These are phyloP conservation scores for Pleurotus pulmonarius DNA, from an alignment of 768 basidiomycete species.

Conservation along the genomic window DNA sequence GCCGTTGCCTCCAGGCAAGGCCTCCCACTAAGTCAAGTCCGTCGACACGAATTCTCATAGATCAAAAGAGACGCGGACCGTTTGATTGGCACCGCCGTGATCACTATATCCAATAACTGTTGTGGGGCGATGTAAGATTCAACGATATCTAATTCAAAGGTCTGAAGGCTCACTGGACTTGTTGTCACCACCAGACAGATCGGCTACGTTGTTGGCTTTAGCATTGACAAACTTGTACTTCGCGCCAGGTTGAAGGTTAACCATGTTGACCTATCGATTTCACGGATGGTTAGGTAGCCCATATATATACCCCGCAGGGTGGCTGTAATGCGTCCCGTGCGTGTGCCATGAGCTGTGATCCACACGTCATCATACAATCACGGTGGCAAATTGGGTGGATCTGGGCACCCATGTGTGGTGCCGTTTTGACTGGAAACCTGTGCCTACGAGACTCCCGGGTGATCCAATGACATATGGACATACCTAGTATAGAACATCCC, in stretches of 20 bases:
- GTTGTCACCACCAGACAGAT: slow-evolving; percentile 53
- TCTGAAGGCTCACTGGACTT: slow-evolving; percentile 32
- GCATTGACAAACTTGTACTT: slow-evolving; percentile 47
- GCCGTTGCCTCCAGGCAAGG: slow-evolving; percentile 31
- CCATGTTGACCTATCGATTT: neutral
- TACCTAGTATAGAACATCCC: no score
- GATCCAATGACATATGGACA: no score
- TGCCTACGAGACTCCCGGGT: no score
- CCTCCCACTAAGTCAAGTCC: slow-evolving; percentile 37
- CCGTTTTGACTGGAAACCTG: no score
- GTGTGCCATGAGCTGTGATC: no score
- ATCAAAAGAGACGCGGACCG: slow-evolving; percentile 18
- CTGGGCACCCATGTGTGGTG: no score
- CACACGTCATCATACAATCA: no score
- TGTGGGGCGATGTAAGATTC: neutral
- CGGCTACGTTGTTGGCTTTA: slow-evolving; percentile 47
- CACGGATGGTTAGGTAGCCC: no score
- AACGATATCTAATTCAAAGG: neutral
- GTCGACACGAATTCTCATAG: neutral
- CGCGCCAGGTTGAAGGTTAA: slow-evolving; percentile 26
- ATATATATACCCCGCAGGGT: no score
- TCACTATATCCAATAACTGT: slow-evolving; percentile 46
- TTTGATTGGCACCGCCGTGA: slow-evolving; percentile 45
- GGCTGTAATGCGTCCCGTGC: no score
- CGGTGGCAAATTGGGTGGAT: no score